Evolutionary conservation across 31 red algal species (phyloP).

Genomic region (Asparagopsis taxiformis): DNA sequence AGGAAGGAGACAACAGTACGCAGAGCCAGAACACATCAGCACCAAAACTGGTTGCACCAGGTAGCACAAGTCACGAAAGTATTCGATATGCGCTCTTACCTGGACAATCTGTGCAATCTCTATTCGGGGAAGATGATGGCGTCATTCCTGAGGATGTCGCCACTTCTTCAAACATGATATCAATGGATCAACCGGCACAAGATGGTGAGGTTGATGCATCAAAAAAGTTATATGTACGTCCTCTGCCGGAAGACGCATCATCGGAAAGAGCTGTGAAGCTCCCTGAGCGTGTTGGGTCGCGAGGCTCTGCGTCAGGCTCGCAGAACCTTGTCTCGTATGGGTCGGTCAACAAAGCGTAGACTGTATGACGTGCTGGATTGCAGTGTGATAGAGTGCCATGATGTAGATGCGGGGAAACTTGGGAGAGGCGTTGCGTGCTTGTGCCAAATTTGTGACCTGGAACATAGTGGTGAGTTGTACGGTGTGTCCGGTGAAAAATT

Average conservation of each 20-base stretch:
- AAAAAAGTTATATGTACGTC: conserved; percentile 16
- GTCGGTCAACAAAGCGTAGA: too few species aligned
- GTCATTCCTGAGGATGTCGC: conserved; percentile 48
- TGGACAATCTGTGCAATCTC: conserved; percentile 29
- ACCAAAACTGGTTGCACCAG: not conserved
- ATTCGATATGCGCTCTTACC: conserved; percentile 57
- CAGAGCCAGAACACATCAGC: not conserved
- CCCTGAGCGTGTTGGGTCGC: not conserved
- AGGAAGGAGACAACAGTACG: not conserved
- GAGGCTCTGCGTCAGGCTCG: not conserved
- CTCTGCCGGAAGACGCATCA: conserved; percentile 45
- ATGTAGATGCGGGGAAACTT: too few species aligned
- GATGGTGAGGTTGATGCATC: not conserved
- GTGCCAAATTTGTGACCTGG: too few species aligned
- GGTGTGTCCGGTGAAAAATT: too few species aligned
- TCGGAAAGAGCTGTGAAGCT: conserved; percentile 15
- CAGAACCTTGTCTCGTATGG: not conserved
- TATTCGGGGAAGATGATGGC: conserved; percentile 55
- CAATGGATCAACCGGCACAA: not conserved
- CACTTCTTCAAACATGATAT: not conserved
- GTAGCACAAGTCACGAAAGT: not conserved
- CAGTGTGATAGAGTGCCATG: too few species aligned
- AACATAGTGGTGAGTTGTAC: too few species aligned
- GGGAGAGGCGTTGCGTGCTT: too few species aligned
- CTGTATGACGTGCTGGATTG: too few species aligned